A percentile compares a stretch with the other conserved stretches of the same genome.
phyloP scores from a whole-genome alignment of 768 basidiomycete species.

The Dacryopinax primogenitus region DNA sequence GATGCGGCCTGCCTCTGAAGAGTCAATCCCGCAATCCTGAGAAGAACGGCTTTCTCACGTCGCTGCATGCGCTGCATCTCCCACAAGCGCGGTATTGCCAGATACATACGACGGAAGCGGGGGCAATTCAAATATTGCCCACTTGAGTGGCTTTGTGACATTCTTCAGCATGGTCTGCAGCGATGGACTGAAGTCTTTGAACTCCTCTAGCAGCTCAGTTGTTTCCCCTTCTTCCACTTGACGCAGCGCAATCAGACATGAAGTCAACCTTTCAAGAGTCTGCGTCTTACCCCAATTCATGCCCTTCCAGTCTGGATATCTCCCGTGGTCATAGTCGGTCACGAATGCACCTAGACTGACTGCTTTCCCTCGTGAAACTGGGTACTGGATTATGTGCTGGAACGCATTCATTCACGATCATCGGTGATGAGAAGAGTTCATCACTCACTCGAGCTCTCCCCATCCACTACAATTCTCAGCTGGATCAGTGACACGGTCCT shows the following conservation, averaged over 20 bases:
- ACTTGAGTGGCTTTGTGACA: not conserved
- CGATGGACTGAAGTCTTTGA: not conserved
- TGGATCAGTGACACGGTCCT: not conserved
- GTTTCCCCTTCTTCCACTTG: not conserved
- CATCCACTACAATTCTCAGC: not conserved
- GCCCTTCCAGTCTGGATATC: not conserved
- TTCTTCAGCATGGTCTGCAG: not conserved
- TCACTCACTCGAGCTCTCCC: not conserved
- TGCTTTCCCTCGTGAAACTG: not conserved
- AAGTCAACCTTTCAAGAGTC: not conserved
- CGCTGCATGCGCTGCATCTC: not conserved
- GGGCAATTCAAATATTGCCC: not conserved
- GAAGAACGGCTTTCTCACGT: not conserved
- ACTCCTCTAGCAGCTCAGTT: not conserved
- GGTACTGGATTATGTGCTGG: not conserved
- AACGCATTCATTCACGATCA: too few species aligned
- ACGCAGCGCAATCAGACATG: not conserved
- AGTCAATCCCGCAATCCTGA: not conserved
- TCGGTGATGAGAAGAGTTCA: too few species aligned
- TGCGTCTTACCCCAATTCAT: not conserved
- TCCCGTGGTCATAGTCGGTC: not conserved
- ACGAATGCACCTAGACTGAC: not conserved
- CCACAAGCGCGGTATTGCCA: not conserved
- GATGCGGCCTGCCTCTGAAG: slow-evolving; percentile 30
- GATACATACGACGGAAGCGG: not conserved